Base-by-base conservation (phyloP, 345 rosid species). In the Syzygium jambos region DNA sequence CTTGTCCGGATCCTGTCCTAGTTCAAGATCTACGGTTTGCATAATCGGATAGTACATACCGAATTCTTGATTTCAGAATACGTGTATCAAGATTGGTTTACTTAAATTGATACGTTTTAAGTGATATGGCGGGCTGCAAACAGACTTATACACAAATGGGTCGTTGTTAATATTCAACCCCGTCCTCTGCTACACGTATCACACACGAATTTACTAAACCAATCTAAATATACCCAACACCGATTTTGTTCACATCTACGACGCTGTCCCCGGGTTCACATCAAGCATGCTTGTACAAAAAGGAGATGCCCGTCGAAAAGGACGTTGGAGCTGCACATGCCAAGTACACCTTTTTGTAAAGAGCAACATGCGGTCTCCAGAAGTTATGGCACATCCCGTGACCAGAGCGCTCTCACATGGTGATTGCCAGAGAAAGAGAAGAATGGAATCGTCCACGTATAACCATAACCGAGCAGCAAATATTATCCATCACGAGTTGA, bases 1-100 rank as follows among this genome's bases (percentile, higher is more conserved):
- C 87, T 83, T 63, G 89, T 87, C 4, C 86, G 87, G 93, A 89
- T 91, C 85, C 89, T 87, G 88, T 65, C 82, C 77, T 19, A 2
- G 93, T 88, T 90, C 14, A 73, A 73, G 82, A 10, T 38, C 8
- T 10, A 73, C 49, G 49, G 49, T 38, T 10, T 22, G 27, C 21
- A 5, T 34, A 38, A 38, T 22, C 23, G 49, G 82, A 38, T 23
- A 3, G 27, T 38, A 38, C 49, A 38, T 10, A 38, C 82, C 25
- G 49, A 38, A 73, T 73, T 73, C 82, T 73, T 73, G 82, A 38
- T 73, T 19, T 17, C 82, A 9, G 43, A 2, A 27, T 27, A 38
- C 15, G 14, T 41, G 12, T 17, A 9, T 23, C 46, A 5, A 4
- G 38, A 19, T 41, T 25, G 7, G 25, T 73, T 13, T 73, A 19